phyloP scores from a whole-genome alignment of 495 filamentous ascomycete species.

The Cudoniella acicularis region DNA sequence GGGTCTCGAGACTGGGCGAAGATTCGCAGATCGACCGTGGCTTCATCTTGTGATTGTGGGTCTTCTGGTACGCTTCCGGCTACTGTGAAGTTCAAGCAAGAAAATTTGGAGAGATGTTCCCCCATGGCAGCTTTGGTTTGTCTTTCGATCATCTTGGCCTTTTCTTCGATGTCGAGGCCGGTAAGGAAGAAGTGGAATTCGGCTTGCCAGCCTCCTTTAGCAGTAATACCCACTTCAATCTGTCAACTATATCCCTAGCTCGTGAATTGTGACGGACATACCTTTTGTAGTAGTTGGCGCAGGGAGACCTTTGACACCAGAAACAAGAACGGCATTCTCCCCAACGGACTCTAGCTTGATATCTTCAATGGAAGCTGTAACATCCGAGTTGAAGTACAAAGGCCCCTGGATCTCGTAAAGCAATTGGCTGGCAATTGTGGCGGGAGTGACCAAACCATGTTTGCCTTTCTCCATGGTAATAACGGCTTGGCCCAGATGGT shows the following conservation, averaged over 20 bases:
- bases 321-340: slow-evolving; percentile 39
- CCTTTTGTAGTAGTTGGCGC: slow-evolving; percentile 32
- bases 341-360: slow-evolving; percentile 30
- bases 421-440: slow-evolving; percentile 42
- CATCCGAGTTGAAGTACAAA: slow-evolving; percentile 55
- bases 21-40: slow-evolving; percentile 33
- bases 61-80: slow-evolving; percentile 28
- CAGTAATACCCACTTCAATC: neutral
- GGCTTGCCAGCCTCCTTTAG: slow-evolving; percentile 1
- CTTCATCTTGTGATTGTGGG: slow-evolving; percentile 29
- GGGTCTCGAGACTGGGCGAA: slow-evolving; percentile 27
- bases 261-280: neutral
- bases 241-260: neutral
- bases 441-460: slow-evolving; percentile 33
- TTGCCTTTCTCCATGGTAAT: slow-evolving; percentile 3
- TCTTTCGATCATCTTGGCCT: slow-evolving; percentile 2
- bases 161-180: slow-evolving; percentile 19
- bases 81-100: slow-evolving; percentile 28
- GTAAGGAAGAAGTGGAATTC: slow-evolving; percentile 12
- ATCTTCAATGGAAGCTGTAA: slow-evolving; percentile 35
- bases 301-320: slow-evolving; percentile 36
- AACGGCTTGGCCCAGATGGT: slow-evolving; percentile 40
- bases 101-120: slow-evolving; percentile 10
- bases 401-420: slow-evolving; percentile 59
- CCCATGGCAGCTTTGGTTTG: neutral